A percentile compares a stretch with the other conserved stretches of the same genome.
These are phyloP conservation scores for Escallonia herrerae DNA, from an alignment of 129 eudicot species.

Conservation along the genomic window DNA sequence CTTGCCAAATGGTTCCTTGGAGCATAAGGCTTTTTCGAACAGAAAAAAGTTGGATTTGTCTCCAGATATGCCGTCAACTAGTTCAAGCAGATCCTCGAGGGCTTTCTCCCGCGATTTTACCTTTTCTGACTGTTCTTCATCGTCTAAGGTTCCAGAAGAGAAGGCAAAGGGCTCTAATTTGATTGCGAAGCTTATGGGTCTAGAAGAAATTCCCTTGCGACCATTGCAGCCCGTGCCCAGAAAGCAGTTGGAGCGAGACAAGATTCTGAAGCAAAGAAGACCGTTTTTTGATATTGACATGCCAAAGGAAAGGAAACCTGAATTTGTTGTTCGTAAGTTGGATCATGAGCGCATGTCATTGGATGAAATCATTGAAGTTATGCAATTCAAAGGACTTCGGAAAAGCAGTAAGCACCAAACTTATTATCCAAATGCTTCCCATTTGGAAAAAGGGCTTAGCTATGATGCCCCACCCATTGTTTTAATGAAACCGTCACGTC, in stretches of 20 bases:
- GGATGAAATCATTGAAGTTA: constrained; percentile 37
- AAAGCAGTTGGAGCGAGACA: constrained; percentile 26
- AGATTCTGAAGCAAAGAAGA: constrained; percentile 23
- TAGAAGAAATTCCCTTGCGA: constrained; percentile 53
- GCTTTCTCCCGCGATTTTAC: constrained; percentile 46
- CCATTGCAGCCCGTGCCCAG: constrained; percentile 14
- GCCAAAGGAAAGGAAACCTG: constrained; percentile 42
- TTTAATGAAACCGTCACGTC: constrained; percentile 46
- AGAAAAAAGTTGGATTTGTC: constrained; percentile 27
- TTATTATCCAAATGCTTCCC: constrained; percentile 13
- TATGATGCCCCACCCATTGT: constrained; percentile 60
- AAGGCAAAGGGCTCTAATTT: constrained; percentile 51
- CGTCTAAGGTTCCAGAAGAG: constrained; percentile 37
- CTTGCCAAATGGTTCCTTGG: constrained; percentile 34
- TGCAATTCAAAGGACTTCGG: constrained; percentile 50
- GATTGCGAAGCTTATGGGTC: constrained; percentile 83
- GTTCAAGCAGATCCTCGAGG: constrained; percentile 73
- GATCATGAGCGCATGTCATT: constrained; percentile 41
- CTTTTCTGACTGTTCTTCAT: constrained; percentile 41
- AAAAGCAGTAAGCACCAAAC: constrained; percentile 24
- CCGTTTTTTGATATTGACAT: constrained; percentile 49
- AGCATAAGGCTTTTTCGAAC: constrained; percentile 27
- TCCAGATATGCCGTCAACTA: constrained; percentile 50
- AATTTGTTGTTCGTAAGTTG: constrained; percentile 18
- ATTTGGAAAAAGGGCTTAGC: constrained; percentile 8